phyloP scores from a whole-genome alignment of 2,329 filamentous ascomycete genomes.

The Sarocladiaceae sp. region DNA sequence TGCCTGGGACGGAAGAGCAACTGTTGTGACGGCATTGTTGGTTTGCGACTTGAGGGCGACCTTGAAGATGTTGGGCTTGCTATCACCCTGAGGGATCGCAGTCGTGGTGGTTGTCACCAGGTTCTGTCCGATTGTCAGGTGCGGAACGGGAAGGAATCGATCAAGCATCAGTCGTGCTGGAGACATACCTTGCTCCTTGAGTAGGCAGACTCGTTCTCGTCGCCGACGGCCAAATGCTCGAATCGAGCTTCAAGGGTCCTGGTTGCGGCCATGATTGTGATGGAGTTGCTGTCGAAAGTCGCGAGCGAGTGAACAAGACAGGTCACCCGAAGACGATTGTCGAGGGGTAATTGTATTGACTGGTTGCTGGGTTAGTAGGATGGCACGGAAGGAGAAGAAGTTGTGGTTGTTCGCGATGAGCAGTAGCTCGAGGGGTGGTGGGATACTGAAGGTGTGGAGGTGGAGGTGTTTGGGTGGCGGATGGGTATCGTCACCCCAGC shows the following conservation, averaged over 20 bases:
- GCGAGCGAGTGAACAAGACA: neutral
- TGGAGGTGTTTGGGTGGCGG: neutral
- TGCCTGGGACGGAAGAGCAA: constrained; percentile 62
- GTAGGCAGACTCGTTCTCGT: constrained; percentile 70
- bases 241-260: constrained; percentile 73
- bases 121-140: constrained; percentile 16
- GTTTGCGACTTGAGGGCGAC: constrained; percentile 75
- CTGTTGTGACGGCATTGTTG: constrained; percentile 56
- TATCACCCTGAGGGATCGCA: constrained; percentile 25
- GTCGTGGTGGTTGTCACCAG: constrained; percentile 27
- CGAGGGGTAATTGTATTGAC: neutral
- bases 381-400: neutral
- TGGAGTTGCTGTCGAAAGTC: neutral
- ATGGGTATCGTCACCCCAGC: too few relatives aligned
- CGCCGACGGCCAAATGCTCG: constrained; percentile 81
- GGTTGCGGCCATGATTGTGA: constrained; percentile 53
- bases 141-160: neutral
- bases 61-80: constrained; percentile 71
- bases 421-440: neutral
- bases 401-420: neutral
- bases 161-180: too few relatives aligned
- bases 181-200: constrained; percentile 70
- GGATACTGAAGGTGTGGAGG: neutral
- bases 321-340: neutral
- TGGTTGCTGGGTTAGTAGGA: constrained; percentile 1